Evolutionary conservation across 805 yeast genomes (phyloP), one percentile per base, ranked within the genome.

Genomic region (Peterozyma xylosa): DNA sequence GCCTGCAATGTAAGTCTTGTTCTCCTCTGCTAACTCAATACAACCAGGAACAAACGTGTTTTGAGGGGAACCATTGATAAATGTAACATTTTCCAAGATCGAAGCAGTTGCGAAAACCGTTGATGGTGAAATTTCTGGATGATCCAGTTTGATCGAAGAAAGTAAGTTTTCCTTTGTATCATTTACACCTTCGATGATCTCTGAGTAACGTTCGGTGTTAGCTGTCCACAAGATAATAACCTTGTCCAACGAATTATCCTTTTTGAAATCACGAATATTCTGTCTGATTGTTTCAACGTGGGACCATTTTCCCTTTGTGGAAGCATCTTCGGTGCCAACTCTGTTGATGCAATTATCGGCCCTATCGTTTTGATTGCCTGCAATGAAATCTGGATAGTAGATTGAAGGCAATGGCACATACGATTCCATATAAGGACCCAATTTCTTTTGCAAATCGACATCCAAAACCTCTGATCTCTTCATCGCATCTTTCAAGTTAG

Each of bases 41-140:
- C 84, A 86, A 52, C 98, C 98, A 17, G 97, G 97, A 45, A 88
- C 96, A 69, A 91, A 90, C 42, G 97, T 91, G 73, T 90, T 90
- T 70, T 90, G 98, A 42, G 98, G 98, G 35, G 96, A 88, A 39
- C 97, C 98, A 58, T 90, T 90, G 65, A 90, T 87, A 70, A 88
- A 90, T 43, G 97, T 95, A 47, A 82, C 80, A 37, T 78, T 75
- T 64, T 91, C 97, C 58, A 90, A 74, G 54, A 91, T 91, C 42
- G 87, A 79, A 14, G 98, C 98, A 53, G 87, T 86, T 9, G 97
- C 97, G 58, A 91, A 90, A 42, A 90, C 63, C n/a, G 96, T 88
- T 11, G 96, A 87, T 48, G 97, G 96, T 38, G 96, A 76, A 50
- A 90, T 77, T 68, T 90, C 97, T 35, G 66, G 73, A 60, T 90